phyloP scores from a whole-genome alignment of 345 rosid species.

The Nasturtium officinale region DNA sequence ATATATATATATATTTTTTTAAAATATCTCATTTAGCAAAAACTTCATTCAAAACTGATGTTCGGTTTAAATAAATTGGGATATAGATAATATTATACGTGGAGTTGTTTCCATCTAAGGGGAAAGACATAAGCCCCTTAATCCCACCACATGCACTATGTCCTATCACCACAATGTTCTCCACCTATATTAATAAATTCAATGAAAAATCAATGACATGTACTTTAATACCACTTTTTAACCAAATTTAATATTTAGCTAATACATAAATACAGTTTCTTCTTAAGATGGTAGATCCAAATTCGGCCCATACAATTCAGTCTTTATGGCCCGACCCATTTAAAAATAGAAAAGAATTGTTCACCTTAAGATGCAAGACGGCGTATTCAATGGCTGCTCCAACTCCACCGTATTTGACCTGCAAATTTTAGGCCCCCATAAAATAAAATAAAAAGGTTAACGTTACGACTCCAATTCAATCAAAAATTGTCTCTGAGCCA shows the following conservation, averaged over 20 bases:
- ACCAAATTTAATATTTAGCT: neutral
- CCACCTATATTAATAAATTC: slow-evolving; percentile 51
- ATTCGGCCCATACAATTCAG: neutral
- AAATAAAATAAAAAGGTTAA: slow-evolving; percentile 2
- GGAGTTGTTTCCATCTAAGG: slow-evolving; percentile 54
- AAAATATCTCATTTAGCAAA: neutral
- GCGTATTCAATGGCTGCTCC: slow-evolving; percentile 96
- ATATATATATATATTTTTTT: neutral
- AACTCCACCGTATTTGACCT: slow-evolving; percentile 60
- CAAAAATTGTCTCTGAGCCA: neutral
- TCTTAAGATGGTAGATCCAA: neutral
- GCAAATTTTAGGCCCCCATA: neutral
- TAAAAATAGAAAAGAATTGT: neutral
- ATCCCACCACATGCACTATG: slow-evolving; percentile 98
- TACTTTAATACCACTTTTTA: neutral
- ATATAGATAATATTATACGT: slow-evolving; percentile 30
- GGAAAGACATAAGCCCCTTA: slow-evolving; percentile 95
- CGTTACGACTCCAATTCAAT: neutral
- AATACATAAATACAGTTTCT: neutral
- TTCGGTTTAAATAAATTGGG: neutral
- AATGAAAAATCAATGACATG: neutral
- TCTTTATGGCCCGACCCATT: slow-evolving; percentile 6
- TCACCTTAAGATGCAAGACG: slow-evolving; percentile 95
- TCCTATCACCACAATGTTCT: slow-evolving; percentile 86
- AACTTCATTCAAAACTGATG: neutral